Conservation (phyloP, 176 grass and related monocot genomes). For the Elaeis guineensis region DNA sequence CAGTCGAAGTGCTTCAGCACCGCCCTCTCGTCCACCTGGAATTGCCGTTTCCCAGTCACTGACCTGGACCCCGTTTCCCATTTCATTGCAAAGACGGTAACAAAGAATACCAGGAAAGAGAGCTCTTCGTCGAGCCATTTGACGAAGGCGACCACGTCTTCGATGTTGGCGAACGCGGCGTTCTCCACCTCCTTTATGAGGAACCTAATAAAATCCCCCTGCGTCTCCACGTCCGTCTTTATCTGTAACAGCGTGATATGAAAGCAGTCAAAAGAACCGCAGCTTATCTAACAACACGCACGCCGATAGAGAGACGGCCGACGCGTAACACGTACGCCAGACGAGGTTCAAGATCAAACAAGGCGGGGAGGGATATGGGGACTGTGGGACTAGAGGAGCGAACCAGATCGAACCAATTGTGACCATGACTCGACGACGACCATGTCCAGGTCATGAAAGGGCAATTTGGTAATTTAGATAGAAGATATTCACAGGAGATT, state of each 20-base stretch:
- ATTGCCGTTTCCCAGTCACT: too few species aligned
- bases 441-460: neutral
- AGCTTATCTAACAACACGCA: too few species aligned
- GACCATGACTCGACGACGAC: too few species aligned
- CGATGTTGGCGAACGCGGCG: conserved; percentile 55
- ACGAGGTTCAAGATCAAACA: too few species aligned
- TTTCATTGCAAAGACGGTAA: neutral
- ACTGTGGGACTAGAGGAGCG: too few species aligned
- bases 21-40: conserved; percentile 89
- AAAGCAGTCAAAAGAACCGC: neutral
- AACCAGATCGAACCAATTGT: too few species aligned
- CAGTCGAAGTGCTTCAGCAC: conserved; percentile 99
- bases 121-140: conserved; percentile 99
- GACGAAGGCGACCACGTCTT: conserved; percentile 85
- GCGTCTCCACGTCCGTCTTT: conserved; percentile 81
- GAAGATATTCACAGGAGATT: too few species aligned
- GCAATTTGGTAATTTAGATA: neutral
- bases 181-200: conserved; percentile 80
- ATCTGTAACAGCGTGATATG: conserved; percentile 40
- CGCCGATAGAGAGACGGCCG: too few species aligned
- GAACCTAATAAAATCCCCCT: conserved; percentile 79
- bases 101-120: conserved; percentile 54
- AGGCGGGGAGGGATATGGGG: too few species aligned
- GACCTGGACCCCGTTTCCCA: neutral
- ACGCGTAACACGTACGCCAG: too few species aligned